phyloP scores from a whole-genome alignment of 1,284 basidiomycete genomes.

The Trametes sp. region DNA sequence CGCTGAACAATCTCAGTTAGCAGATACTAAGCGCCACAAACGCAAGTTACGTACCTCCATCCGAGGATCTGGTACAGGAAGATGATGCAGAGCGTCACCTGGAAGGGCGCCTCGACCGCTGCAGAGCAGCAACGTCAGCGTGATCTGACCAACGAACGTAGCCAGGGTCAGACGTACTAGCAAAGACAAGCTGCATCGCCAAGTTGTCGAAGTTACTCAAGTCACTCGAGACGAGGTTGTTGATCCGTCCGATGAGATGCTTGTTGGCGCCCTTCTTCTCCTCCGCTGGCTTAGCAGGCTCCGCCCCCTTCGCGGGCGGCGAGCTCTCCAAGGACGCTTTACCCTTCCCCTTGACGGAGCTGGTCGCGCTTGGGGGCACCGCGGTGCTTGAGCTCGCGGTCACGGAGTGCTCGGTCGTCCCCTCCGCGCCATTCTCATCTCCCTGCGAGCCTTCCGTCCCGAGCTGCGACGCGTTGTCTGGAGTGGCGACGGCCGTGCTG shows the following conservation, averaged over 20 bases:
- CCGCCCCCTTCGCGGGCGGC: background rate
- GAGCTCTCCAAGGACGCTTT: slow-evolving; percentile 21
- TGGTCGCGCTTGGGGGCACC: background rate
- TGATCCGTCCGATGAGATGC: slow-evolving; percentile 58
- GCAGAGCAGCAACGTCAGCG: no score
- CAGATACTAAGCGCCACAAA: no score
- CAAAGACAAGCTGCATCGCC: slow-evolving; percentile 8
- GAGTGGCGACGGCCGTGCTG: slow-evolving; percentile 35
- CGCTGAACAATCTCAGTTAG: slow-evolving; percentile 36
- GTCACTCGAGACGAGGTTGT: slow-evolving; percentile 37
- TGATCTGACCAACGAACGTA: slow-evolving; percentile 12
- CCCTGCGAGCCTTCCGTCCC: slow-evolving; percentile 19
- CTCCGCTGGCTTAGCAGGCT: slow-evolving; percentile 5
- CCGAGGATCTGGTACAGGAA: slow-evolving; percentile 57
- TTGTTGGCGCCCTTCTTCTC: slow-evolving; percentile 39
- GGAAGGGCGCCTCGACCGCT: slow-evolving; percentile 31
- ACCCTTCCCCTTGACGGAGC: slow-evolving; percentile 28
- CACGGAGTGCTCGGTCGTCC: slow-evolving; percentile 20
- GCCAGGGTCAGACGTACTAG: slow-evolving; percentile 11
- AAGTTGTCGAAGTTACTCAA: slow-evolving; percentile 19
- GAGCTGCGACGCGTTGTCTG: slow-evolving; percentile 38
- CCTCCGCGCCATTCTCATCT: slow-evolving; percentile 25
- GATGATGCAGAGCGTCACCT: slow-evolving; percentile 47
- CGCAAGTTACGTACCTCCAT: slow-evolving; percentile 45
- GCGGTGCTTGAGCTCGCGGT: slow-evolving; percentile 14